phyloP scores from a whole-genome alignment of 108 stramenopile species.

The Schizochytrium sp. region DNA sequence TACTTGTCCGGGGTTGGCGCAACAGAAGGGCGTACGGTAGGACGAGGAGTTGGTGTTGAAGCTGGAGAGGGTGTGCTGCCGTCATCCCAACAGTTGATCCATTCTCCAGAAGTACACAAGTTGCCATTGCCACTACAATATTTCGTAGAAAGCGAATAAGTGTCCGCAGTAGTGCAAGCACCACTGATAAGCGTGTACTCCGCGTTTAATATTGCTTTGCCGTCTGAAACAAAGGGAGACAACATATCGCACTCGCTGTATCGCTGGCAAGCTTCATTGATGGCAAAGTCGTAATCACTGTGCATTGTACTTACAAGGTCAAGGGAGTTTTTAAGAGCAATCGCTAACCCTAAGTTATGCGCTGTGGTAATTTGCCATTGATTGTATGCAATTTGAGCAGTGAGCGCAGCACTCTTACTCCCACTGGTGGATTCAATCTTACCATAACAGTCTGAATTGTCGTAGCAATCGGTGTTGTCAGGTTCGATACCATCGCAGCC shows the following conservation, averaged over 20 bases:
- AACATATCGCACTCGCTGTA: slow-evolving; percentile 67
- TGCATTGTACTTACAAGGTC: slow-evolving; percentile 47
- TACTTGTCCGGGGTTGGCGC: background rate
- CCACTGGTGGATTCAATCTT: background rate
- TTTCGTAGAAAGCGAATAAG: slow-evolving; percentile 26
- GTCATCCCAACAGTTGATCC: slow-evolving; percentile 32
- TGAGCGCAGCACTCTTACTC: background rate
- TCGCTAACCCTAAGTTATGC: slow-evolving; percentile 62
- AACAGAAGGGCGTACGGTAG: background rate
- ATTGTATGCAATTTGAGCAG: slow-evolving; percentile 52
- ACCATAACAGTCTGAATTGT: slow-evolving; percentile 9
- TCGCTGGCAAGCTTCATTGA: slow-evolving; percentile 71
- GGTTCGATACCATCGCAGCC: slow-evolving; percentile 68
- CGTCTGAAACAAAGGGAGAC: slow-evolving; percentile 57
- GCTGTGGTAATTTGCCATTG: slow-evolving; percentile 53
- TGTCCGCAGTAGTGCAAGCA: background rate
- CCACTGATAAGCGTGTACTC: slow-evolving; percentile 51
- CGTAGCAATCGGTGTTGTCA: slow-evolving; percentile 68
- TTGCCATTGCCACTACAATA: slow-evolving; percentile 19
- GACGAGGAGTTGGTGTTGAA: background rate
- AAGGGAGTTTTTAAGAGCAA: slow-evolving; percentile 68
- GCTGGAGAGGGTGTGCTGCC: background rate
- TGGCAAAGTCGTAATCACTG: slow-evolving; percentile 67
- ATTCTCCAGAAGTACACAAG: slow-evolving; percentile 6
- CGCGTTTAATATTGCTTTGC: slow-evolving; percentile 69